A percentile compares a stretch with the other conserved stretches of the same genome.
Evolutionary conservation across 2,329 filamentous ascomycete species (phyloP).

Genomic region (Sphaerostilbella broomeana): DNA sequence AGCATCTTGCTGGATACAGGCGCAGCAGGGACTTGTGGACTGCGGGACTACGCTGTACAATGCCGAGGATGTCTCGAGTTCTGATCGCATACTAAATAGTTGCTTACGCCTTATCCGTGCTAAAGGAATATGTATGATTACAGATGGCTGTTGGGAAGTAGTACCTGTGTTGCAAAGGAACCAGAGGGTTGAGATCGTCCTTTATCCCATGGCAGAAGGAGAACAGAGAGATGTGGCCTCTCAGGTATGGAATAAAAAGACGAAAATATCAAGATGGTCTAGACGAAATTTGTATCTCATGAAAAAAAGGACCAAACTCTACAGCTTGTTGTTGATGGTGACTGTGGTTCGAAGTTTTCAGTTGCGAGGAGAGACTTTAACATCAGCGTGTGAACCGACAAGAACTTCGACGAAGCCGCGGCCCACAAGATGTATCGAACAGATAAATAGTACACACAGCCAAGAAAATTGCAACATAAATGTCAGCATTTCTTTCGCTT

Average conservation of each 20-base stretch:
- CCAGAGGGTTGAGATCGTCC: conserved; percentile 46
- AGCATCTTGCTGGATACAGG: not conserved
- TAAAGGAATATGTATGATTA: conserved; percentile 14
- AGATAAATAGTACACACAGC: too few species aligned
- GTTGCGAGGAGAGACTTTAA: too few species aligned
- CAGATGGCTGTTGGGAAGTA: conserved; percentile 19
- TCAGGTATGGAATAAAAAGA: conserved; percentile 19
- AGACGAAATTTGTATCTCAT: not conserved
- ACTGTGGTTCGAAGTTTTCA: too few species aligned
- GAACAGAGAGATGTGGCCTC: conserved; percentile 19
- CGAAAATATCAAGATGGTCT: conserved; percentile 6
- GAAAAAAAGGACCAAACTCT: too few species aligned
- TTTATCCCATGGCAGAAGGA: conserved; percentile 31
- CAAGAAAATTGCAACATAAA: too few species aligned
- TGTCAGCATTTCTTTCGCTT: too few species aligned
- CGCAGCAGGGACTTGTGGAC: not conserved
- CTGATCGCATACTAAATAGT: not conserved
- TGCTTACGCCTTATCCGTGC: not conserved
- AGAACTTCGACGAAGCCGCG: too few species aligned
- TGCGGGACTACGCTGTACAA: not conserved
- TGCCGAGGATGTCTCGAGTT: conserved; percentile 1
- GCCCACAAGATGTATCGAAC: too few species aligned
- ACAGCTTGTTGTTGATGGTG: too few species aligned
- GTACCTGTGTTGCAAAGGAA: conserved; percentile 29
- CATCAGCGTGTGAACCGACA: too few species aligned